Conservation (phyloP, 1,139 yeast genomes). For the Wickerhamomyces sp. region DNA sequence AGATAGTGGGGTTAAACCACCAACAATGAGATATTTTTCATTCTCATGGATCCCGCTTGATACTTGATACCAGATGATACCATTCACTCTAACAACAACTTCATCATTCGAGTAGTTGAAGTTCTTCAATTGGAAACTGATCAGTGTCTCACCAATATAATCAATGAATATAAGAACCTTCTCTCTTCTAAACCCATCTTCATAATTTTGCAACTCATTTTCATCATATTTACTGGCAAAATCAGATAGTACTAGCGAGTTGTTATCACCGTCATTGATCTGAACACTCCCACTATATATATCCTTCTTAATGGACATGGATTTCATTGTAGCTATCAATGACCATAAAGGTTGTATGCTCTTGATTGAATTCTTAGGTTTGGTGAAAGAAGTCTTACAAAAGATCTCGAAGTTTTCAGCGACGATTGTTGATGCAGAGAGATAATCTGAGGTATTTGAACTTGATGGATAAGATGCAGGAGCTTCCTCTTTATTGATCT, state of each 20-base stretch:
- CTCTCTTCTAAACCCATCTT: constrained; percentile 24
- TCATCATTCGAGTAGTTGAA: constrained; percentile 26
- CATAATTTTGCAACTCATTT: constrained; percentile 28
- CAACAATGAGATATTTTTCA: constrained; percentile 45
- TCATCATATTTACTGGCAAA: constrained; percentile 35
- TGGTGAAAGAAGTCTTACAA: constrained; percentile 26
- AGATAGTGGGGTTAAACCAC: constrained; percentile 62
- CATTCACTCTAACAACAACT: constrained; percentile 50
- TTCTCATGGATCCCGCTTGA: constrained; percentile 37
- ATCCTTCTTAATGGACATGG: constrained; percentile 45
- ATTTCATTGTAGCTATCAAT: constrained; percentile 54
- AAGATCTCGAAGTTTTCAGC: constrained; percentile 54
- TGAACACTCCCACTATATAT: constrained; percentile 34
- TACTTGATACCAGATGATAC: constrained; percentile 56
- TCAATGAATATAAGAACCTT: constrained; percentile 39
- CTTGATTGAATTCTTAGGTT: constrained; percentile 17
- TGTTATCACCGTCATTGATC: constrained; percentile 22
- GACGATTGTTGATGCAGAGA: constrained; percentile 38
- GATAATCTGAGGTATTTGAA: constrained; percentile 21
- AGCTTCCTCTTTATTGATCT: constrained; percentile 5
- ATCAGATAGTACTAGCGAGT: constrained; percentile 34
- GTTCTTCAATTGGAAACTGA: constrained; percentile 42
- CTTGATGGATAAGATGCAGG: constrained; percentile 19
- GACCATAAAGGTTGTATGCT: constrained; percentile 65
- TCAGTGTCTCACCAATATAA: constrained; percentile 49